A percentile compares a stretch with the other conserved stretches of the same genome.
These are phyloP conservation scores for Solanum arcanum DNA, from an alignment of 257 asterid genomes.

Conservation along the genomic window DNA sequence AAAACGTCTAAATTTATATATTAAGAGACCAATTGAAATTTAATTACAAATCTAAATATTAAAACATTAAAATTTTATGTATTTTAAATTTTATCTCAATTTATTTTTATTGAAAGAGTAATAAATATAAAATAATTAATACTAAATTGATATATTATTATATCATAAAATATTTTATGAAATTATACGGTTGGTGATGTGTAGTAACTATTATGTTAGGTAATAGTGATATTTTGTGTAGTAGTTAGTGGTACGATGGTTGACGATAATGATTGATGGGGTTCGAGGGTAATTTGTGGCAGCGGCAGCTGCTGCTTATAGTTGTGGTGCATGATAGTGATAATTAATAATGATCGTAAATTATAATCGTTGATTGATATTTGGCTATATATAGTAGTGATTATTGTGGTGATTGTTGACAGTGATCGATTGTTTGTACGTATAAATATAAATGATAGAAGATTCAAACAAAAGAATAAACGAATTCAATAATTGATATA, in stretches of 20 bases:
- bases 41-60: background rate
- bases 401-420: background rate
- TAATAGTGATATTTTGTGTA: background rate
- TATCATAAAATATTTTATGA: too few relatives aligned
- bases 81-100: fast-evolving
- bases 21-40: too few relatives aligned
- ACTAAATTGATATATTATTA: too few relatives aligned
- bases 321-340: too few relatives aligned
- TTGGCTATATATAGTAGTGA: too few relatives aligned
- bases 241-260: background rate
- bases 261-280: background rate
- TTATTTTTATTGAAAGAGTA: too few relatives aligned
- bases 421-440: too few relatives aligned
- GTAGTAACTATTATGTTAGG: background rate
- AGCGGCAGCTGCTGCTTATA: too few relatives aligned
- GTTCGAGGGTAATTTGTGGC: background rate
- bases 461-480: background rate
- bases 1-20: background rate
- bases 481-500: background rate
- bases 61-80: too few relatives aligned
- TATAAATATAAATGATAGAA: background rate
- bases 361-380: fast-evolving
- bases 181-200: background rate
- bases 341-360: too few relatives aligned
- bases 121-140: too few relatives aligned